phyloP scores from a whole-genome alignment of 2,329 filamentous ascomycete species.

The Aspergillus proliferans region DNA sequence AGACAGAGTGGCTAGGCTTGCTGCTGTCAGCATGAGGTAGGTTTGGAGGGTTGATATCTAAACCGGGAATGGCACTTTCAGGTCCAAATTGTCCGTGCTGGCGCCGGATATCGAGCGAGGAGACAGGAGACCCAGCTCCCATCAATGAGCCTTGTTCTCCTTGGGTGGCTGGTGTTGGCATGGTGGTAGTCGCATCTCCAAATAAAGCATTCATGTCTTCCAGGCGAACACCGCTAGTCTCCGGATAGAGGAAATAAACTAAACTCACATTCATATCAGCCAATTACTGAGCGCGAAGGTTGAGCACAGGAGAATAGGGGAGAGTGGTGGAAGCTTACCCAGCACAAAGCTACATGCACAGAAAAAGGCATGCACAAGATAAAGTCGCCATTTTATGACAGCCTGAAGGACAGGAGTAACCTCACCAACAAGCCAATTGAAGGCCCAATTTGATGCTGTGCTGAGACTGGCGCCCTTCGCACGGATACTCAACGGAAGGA shows the following conservation, averaged over 20 bases:
- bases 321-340: constrained; percentile 57
- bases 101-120: constrained; percentile 64
- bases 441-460: constrained; percentile 95
- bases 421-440: constrained; percentile 95
- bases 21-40: constrained; percentile 47
- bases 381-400: constrained; percentile 86
- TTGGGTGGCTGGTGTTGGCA: constrained; percentile 69
- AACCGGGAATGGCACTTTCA: constrained; percentile 66
- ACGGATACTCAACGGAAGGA: constrained; percentile 89
- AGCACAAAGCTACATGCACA: constrained; percentile 92
- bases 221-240: constrained; percentile 88
- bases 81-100: constrained; percentile 46
- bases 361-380: constrained; percentile 93
- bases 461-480: constrained; percentile 96
- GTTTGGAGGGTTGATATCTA: constrained; percentile 74
- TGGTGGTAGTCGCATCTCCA: constrained; percentile 80
- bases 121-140: constrained; percentile 68
- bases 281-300: neutral
- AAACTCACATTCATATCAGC: neutral
- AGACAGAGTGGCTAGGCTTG: constrained; percentile 38
- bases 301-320: neutral
- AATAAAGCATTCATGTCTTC: constrained; percentile 97
- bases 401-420: constrained; percentile 91
- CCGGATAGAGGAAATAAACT: constrained; percentile 98
- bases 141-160: constrained; percentile 80